Base-by-base conservation (phyloP, 2,329 filamentous ascomycete species). In the Alternaria alternata region DNA sequence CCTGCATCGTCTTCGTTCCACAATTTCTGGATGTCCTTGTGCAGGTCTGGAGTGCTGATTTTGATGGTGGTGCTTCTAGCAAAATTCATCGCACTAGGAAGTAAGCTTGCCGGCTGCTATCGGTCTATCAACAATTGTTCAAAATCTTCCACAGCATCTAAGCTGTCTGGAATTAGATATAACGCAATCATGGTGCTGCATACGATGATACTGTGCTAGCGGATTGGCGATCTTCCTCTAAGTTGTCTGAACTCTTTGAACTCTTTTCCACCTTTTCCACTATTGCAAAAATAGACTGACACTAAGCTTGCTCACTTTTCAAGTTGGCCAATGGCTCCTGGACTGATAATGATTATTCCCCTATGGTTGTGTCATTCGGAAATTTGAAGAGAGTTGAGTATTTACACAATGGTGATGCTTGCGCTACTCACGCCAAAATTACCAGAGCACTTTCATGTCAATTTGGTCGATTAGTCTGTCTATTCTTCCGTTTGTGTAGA, bases 81-180 rank as follows among this genome's bases (percentile, higher is more conserved):
- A 47, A 0, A n/a, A 7, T 20, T 6, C 30, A 36, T 2, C 32
- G 1, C 2, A 12, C 5, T 11, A 36, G 16, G 14, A 12, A 36
- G 32, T 36, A 14, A 36, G 12, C 5, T 16, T 4, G 6, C 0
- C 32, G 5, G 32, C 14, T 24, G 12, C 5, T 36, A 36, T 16
- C 12, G 12, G 5, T 16, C 0, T 36, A 36, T 16, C 5, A 7
- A 36, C 6, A 36, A 5, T 14, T 12, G 1, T 12, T 14, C 14
- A 14, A 36, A 0, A 16, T 7, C 2, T 5, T 36, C 0, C 1
- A 16, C 2, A 36, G 2, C 12, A 1, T 7, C 28, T 32, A 0
- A 32, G 18, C n/a, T 16, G 18, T 6, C 28, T 16, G 18, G 3
- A 22, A 1, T 7, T 2, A n/a, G 32, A 3, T 2, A 6, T 3